A percentile compares a stretch with the other conserved stretches of the same genome.
Conservation (phyloP, 164 flowering plant species). For the Stephania yunnanensis region DNA sequence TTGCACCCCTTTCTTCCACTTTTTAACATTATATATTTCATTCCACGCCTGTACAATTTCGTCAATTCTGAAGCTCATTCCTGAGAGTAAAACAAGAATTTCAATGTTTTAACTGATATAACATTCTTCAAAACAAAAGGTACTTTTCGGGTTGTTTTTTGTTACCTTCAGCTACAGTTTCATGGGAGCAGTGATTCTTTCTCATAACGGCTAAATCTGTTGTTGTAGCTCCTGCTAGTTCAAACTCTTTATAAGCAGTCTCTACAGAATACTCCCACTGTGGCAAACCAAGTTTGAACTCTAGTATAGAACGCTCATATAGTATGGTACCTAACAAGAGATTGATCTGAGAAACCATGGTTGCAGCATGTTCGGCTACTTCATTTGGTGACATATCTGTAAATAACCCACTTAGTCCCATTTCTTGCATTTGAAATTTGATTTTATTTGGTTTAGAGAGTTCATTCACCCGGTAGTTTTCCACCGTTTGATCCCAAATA, state of each 20-base stretch:
- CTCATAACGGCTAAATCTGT: slow-evolving; percentile 75
- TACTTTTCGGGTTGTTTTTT: neutral
- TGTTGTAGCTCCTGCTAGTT: slow-evolving; percentile 79
- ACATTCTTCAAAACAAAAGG: slow-evolving; percentile 4
- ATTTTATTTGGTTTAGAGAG: slow-evolving; percentile 26
- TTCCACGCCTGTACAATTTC: slow-evolving; percentile 92
- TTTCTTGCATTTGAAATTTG: slow-evolving; percentile 32
- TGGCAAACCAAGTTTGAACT: slow-evolving; percentile 64
- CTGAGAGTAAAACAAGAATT: slow-evolving; percentile 6
- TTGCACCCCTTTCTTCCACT: slow-evolving; percentile 53
- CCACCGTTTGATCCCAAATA: slow-evolving; percentile 58
- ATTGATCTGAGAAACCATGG: slow-evolving; percentile 67
- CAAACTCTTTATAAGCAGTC: slow-evolving; percentile 71
- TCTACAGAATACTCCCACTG: slow-evolving; percentile 78
- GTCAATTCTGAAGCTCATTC: slow-evolving; percentile 63
- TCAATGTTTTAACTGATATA: neutral
- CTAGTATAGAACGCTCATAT: slow-evolving; percentile 82
- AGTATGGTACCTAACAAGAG: slow-evolving; percentile 82
- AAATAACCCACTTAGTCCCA: slow-evolving; percentile 38
- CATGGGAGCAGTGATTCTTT: slow-evolving; percentile 75
- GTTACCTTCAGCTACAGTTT: slow-evolving; percentile 55
- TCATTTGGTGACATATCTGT: slow-evolving; percentile 45
- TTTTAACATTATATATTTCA: slow-evolving; percentile 84
- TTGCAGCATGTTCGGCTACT: slow-evolving; percentile 49
- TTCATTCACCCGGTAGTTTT: slow-evolving; percentile 33